Evolutionary conservation across 2,329 filamentous ascomycete species (phyloP).

Genomic region (Diaporthe humulicola): DNA sequence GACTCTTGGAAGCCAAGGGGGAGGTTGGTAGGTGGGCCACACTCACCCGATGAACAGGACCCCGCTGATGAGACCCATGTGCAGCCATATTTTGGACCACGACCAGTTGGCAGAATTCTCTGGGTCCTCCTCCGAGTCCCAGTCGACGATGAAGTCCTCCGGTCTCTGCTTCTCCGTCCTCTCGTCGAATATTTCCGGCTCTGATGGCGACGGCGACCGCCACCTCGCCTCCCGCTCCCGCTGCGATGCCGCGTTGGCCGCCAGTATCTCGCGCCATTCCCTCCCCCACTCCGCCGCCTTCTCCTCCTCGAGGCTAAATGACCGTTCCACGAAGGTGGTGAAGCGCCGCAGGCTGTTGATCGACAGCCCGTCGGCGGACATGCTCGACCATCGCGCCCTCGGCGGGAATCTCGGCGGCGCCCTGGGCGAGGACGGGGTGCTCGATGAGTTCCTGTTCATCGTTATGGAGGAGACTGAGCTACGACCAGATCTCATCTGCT

Average conservation of each 20-base stretch:
- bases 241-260: background rate
- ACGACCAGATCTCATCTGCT: background rate
- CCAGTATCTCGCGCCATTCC: background rate
- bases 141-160: constrained; percentile 15
- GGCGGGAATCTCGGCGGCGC: background rate
- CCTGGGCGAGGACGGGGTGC: background rate
- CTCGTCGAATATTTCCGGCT: background rate
- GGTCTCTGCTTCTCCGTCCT: background rate
- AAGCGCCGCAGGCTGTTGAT: constrained; percentile 10
- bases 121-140: background rate
- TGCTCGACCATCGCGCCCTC: constrained; percentile 1
- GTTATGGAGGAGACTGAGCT: background rate
- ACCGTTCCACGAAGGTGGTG: constrained; percentile 21
- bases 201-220: background rate
- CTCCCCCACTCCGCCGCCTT: background rate
- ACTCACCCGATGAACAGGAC: constrained; percentile 11
- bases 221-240: background rate
- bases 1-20: background rate
- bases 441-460: background rate
- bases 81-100: background rate
- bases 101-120: constrained; percentile 12
- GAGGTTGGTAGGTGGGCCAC: background rate
- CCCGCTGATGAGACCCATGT: constrained; percentile 10
- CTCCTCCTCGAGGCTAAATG: constrained; percentile 15
- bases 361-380: background rate